Percentiles rank a stretch among this genome's conserved stretches.
Conservation (phyloP, 768 basidiomycete species). For the Russula lepida region DNA sequence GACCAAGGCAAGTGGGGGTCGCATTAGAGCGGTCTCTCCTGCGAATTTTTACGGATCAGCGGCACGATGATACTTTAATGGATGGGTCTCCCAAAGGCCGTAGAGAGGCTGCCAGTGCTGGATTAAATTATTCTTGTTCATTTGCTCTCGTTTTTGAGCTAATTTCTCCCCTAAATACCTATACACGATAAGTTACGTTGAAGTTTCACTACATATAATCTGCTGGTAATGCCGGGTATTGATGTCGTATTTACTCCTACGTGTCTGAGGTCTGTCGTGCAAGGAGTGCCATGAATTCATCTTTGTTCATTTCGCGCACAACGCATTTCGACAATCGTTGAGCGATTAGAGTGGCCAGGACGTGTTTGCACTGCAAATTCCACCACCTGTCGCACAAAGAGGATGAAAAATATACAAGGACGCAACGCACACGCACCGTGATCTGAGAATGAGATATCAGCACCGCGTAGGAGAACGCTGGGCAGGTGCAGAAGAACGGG, state of each 20-base stretch:
- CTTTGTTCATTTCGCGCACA: conserved; percentile 38
- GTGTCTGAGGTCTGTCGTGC: conserved; percentile 27
- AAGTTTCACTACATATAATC: conserved; percentile 8
- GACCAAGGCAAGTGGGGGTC: not conserved
- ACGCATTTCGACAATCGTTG: conserved; percentile 42
- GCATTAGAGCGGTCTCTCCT: conserved; percentile 2
- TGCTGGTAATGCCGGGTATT: not conserved
- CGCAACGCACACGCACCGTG: conserved; percentile 39
- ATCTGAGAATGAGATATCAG: conserved; percentile 50
- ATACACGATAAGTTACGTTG: not conserved
- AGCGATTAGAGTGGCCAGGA: conserved; percentile 59
- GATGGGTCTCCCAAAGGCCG: not conserved
- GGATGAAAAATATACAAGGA: not conserved
- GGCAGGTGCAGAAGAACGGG: conserved; percentile 60
- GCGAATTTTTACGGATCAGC: conserved; percentile 9
- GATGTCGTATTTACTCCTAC: not conserved
- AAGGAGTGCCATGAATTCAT: conserved; percentile 43
- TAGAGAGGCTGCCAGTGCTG: not conserved
- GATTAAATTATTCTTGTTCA: conserved; percentile 6
- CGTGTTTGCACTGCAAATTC: conserved; percentile 62
- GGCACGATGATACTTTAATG: not conserved
- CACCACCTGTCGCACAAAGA: not conserved
- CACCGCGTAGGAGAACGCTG: conserved; percentile 60
- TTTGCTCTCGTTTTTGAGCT: not conserved
- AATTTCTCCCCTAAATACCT: conserved; percentile 2